Conservation (phyloP, 2,329 filamentous ascomycete genomes). For the Aureobasidium melanogenum region DNA sequence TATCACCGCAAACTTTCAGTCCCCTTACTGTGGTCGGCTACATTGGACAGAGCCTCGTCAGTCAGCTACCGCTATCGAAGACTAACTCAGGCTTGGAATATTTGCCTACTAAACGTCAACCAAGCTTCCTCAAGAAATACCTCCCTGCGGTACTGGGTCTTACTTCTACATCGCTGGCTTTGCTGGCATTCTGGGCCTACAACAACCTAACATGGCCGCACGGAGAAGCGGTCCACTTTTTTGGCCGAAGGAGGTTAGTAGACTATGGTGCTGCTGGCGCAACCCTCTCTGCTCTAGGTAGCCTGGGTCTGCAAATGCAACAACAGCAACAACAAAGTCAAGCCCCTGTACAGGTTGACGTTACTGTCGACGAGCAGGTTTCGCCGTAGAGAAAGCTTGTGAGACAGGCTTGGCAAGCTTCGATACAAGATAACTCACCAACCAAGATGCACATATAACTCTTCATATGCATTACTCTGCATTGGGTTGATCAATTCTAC, state of each 20-base stretch:
- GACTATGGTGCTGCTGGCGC: slow-evolving; percentile 28
- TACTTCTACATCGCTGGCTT: slow-evolving; percentile 4
- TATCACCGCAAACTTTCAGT: background rate
- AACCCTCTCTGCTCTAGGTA: slow-evolving; percentile 21
- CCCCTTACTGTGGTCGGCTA: background rate
- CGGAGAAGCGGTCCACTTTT: slow-evolving; percentile 25
- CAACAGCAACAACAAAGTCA: background rate
- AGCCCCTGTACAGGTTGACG: slow-evolving; percentile 3
- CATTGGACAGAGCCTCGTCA: background rate
- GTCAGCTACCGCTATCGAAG: slow-evolving; percentile 5
- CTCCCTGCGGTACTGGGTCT: slow-evolving; percentile 7
- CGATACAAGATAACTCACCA: background rate
- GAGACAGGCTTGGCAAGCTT: background rate
- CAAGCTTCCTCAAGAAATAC: background rate
- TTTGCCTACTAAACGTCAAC: background rate
- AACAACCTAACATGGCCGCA: slow-evolving; percentile 22
- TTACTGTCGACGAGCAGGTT: slow-evolving; percentile 5
- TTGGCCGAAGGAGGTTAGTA: slow-evolving; percentile 24
- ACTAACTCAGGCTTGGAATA: background rate
- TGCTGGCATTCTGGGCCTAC: slow-evolving; percentile 12
- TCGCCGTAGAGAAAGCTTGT: background rate
- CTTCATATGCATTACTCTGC: background rate
- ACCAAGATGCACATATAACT: background rate
- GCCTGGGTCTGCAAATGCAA: slow-evolving; percentile 10
- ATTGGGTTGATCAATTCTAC: background rate